Evolutionary conservation across 2,329 filamentous ascomycete species (phyloP).

Genomic region (Penicillium freii): DNA sequence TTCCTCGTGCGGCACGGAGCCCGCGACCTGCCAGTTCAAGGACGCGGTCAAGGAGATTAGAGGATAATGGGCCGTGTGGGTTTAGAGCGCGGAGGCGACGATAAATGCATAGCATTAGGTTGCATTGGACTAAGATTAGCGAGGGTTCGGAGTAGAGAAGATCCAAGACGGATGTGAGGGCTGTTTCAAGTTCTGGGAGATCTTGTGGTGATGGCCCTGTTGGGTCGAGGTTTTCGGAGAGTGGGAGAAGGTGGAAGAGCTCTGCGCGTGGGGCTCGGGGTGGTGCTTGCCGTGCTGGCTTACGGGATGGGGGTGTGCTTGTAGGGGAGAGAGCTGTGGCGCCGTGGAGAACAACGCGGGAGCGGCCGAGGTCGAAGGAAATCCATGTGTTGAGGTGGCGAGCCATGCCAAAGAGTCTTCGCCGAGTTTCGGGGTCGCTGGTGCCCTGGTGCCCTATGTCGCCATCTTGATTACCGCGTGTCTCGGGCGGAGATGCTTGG

Average conservation of each 20-base stretch:
- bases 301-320: slow-evolving; percentile 27
- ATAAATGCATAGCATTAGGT: slow-evolving; percentile 56
- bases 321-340: slow-evolving; percentile 37
- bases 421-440: slow-evolving; percentile 39
- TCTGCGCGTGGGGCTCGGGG: slow-evolving; percentile 32
- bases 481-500: slow-evolving; percentile 1
- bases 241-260: slow-evolving; percentile 53
- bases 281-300: slow-evolving; percentile 31
- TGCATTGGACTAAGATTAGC: slow-evolving; percentile 53
- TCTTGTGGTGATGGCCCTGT: slow-evolving; percentile 42
- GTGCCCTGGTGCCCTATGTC: not conserved
- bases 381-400: slow-evolving; percentile 60
- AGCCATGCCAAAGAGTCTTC: slow-evolving; percentile 51
- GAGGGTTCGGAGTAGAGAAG: slow-evolving; percentile 43
- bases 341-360: slow-evolving; percentile 51
- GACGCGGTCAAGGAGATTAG: slow-evolving; percentile 47
- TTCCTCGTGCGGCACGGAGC: slow-evolving; percentile 48
- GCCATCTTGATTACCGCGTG: not conserved
- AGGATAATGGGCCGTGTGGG: slow-evolving; percentile 41
- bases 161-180: slow-evolving; percentile 44
- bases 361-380: slow-evolving; percentile 58
- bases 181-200: slow-evolving; percentile 44
- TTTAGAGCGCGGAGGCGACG: slow-evolving; percentile 55
- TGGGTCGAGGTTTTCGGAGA: slow-evolving; percentile 56
- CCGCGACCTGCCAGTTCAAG: slow-evolving; percentile 47